Evolutionary conservation across 1,139 yeast species (phyloP), one percentile per base, ranked within the genome.

Genomic region (Nakaseomyces nivariensis): DNA sequence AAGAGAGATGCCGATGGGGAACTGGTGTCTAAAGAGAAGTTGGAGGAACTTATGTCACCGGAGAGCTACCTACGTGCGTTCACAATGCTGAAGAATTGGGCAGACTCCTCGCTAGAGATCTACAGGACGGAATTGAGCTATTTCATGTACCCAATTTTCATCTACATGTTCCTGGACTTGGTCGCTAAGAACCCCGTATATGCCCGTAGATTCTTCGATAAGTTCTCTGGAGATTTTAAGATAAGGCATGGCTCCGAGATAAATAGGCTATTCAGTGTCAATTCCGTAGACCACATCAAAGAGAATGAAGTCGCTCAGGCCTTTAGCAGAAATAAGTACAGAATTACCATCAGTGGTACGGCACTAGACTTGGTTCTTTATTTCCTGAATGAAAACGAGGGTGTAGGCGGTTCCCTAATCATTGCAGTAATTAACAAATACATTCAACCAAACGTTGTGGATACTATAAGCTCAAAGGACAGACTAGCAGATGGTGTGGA

Each of bases 311-410:
- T 86, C 58, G 95, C 97, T 22, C 67, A 79, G 59, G 79, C 85
- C 8, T 90, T 84, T 67, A 73, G 86, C 56, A 72, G 75, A 43
- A 80, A 85, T 69, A 84, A 85, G 62, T 92, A 89, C 67, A 75
- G 80, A 50, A 74, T 92, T 26, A 77, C 80, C 46, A 82, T 92
- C 43, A 85, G 96, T 11, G 82, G 86, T 55, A 89, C 97, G 0
- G 81, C 96, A 4, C 76, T 92, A 61, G 94, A 89, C 62, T 72
- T 92, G 57, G 75, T 92, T 57, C 72, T 94, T 48, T 87, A 87
- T 65, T 92, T 89, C 59, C 70, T 94, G 51, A 95, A 88, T 64
- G 97, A 92, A 63, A 87, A 88, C 62, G 97, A 89, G 67, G 85
- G 87, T 7, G 83, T 83, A 49, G 97, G 97, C 37, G 98, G 98